Conservation (phyloP, 2,329 filamentous ascomycete genomes). For the Colletotrichum spaethianum region DNA sequence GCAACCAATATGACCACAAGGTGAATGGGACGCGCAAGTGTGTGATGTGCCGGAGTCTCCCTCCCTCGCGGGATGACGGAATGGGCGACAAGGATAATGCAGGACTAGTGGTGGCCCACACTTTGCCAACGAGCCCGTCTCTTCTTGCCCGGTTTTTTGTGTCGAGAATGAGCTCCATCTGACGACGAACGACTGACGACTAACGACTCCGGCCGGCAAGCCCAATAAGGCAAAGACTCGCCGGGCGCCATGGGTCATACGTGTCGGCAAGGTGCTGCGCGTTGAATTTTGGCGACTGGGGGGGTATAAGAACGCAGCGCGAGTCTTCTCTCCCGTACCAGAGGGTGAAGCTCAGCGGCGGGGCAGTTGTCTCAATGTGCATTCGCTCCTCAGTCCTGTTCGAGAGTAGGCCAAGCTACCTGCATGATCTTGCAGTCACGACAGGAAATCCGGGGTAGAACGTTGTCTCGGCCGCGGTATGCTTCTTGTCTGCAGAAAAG, state of each 20-base stretch:
- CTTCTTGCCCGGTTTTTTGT: constrained; percentile 21
- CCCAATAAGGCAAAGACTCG: background rate
- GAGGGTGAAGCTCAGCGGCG: background rate
- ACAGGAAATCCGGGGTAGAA: constrained; percentile 20
- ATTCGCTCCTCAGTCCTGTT: background rate
- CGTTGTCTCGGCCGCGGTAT: constrained; percentile 15
- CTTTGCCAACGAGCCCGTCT: background rate
- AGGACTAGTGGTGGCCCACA: constrained; percentile 10
- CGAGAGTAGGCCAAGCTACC: background rate
- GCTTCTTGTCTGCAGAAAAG: background rate
- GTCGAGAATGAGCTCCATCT: constrained; percentile 5
- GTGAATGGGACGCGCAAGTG: constrained; percentile 10
- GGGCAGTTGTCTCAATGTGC: background rate
- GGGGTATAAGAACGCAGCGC: constrained; percentile 12
- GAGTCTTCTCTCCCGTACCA: too few species aligned
- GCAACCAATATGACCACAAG: background rate
- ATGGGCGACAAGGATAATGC: constrained; percentile 25
- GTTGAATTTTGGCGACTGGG: background rate
- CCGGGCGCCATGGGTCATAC: background rate
- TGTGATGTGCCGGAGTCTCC: constrained; percentile 16
- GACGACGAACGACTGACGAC: constrained; percentile 4
- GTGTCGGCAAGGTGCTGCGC: background rate
- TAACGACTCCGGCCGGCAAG: background rate
- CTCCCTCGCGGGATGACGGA: constrained; percentile 29
- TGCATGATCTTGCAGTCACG: constrained; percentile 1